Evolutionary conservation across 331 rosid genomes (phyloP), one percentile per base, ranked within the genome.

Genomic region (Dryas integrifolia): DNA sequence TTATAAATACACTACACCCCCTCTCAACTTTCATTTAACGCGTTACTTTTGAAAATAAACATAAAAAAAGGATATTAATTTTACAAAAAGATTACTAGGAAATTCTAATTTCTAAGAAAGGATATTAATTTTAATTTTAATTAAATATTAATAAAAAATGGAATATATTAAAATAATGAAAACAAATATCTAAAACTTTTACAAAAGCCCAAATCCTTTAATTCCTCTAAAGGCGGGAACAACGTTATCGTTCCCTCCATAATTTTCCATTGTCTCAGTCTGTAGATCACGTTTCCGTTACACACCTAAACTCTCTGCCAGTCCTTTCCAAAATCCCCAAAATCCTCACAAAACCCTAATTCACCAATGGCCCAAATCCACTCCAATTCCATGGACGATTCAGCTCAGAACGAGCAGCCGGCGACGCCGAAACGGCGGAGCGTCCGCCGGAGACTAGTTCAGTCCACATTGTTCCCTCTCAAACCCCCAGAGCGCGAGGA

Each of bases 391-490:
- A 79, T 66, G 72, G 81, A 46, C 6, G 40, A 70, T 58, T 72
- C 79, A 46, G 18, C 51, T 9, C 66, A 58, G 18, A 77, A 79
- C 69, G 77, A 71, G 35, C 76, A 52, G 3, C 62, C 48, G 40
- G n/a, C 72, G 75, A 44, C 79, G 18, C 88, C 82, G 38, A 79
- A 60, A 46, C 80, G 67, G 72, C 66, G 74, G 43, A 67, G 73
- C 45, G 81, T 59, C 65, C 88, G 89, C 79, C 96, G 97, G 82
- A 82, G 67, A 77, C 65, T 90, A 81, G 88, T 90, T n/a, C 98
- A 92, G 62, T 79, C 95, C 9, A 92, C 96, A 65, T 86, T 90
- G 65, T 78, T 86, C 76, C 92, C 88, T 18, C 90, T n/a, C 39
- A 84, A 73, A 52, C 82, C 92, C 2, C 84, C 66, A 39, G 82